Evolutionary conservation across 495 filamentous ascomycete genomes (phyloP), one percentile per base, ranked within the genome.

Genomic region (Bombardia bombarda): DNA sequence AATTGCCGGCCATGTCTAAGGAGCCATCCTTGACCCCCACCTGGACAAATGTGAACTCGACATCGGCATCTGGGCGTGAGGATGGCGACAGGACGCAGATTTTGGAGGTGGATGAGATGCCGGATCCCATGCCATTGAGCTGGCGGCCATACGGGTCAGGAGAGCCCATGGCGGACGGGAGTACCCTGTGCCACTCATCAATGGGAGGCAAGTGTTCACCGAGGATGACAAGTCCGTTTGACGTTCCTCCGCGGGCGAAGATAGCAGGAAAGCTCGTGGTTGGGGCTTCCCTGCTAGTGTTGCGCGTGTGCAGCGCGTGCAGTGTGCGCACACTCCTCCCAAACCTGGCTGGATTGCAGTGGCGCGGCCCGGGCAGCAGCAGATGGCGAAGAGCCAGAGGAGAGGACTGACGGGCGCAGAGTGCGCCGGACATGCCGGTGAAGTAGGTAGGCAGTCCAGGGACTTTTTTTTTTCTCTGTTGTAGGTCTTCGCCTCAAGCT

Each of bases 181-280:
- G 79, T n/a, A 86, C 72, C 0, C 55, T 37, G 4, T 49, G 54
- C 83, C 83, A 86, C 47, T 70, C 41, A 2, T 40, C 32, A 3
- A 52, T 62, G 26, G 72, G 49, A 3, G 56, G 33, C 0, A 84
- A 75, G 4, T 84, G 68, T 43, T 77, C 58, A 0, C 62, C 50
- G 33, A 70, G 55, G 59, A 87, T 73, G 31, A 89, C 67, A 3
- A 87, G 64, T 10, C 79, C 84, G 37, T 79, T 78, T 3, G 82
- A 84, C 1, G 82, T 86, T 21, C 83, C 83, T 38, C 83, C 82
- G 45, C 84, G 80, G 54, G 82, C 83, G 62, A 84, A 87, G 28
- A 80, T 65, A 20, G 80, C 82, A 4, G 75, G 75, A 17, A 83
- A 66, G 34, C 53, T 59, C 26, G 26, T n/a, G n/a, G n/a, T n/a